Base-by-base conservation (phyloP, 768 basidiomycete genomes). In the Hysterangium stoloniferum region DNA sequence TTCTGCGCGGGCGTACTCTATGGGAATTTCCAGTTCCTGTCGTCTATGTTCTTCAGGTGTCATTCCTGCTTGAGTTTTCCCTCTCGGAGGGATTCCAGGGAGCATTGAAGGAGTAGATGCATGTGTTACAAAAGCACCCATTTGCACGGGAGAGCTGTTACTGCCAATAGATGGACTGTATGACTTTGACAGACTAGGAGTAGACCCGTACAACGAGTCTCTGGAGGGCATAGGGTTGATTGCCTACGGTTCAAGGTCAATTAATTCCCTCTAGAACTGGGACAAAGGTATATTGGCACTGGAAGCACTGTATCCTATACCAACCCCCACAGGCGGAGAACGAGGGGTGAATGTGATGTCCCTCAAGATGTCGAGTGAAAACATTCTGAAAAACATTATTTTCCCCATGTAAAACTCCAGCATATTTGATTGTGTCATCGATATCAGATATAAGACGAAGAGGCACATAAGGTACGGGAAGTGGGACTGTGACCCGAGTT, bases 361-460 rank as follows among this genome's bases (percentile, higher is more conserved):
- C 91, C 48, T 75, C 71, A 27, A 90, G 63, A 48, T 90, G 86
- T 58, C 84, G 84, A 13, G 91, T 91, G 54, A 99, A 98, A 0
- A 95, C 92, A 60, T 93, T 95, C 50, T 83, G 75, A 64, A 97
- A 96, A 3, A 89, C 82, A 1, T 82, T 72, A 34, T 91, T 75
- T 1, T 90, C 82, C 0, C 95, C 95, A 2, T 73, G 71, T 4
- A 84, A 59, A 15, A 99, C 74, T 40, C 84, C 81, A 0, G 91
- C 84, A 22, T 74, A 61, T 61, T 94, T 94, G 51, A 96, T 74
- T 0, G 94, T 97, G 65, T 97, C 94, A 60, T 97, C 94, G 36
- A 97, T 85, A 58, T 97, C 94, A 6, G 91, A 94, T 12, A 97
- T 84, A 48, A 95, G 77, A 15, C 89, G 81, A 12, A 94, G 65